Evolutionary conservation across 129 eudicot species (phyloP).

Genomic region (Tagetes erecta): DNA sequence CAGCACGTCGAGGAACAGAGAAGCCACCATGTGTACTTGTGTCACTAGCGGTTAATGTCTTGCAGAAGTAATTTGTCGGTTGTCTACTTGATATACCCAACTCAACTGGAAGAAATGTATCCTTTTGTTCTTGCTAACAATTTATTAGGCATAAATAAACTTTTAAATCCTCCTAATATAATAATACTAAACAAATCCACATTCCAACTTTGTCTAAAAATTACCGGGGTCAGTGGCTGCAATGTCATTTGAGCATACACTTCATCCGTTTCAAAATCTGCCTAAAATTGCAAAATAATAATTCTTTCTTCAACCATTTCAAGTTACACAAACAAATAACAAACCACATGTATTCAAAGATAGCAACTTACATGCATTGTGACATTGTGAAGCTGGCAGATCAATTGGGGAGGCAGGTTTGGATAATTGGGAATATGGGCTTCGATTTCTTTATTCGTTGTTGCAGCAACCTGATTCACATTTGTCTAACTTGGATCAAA

Average conservation of each 20-base stretch:
- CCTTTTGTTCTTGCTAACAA: constrained; percentile 91
- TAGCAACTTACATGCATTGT: constrained; percentile 43
- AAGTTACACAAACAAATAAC: not conserved
- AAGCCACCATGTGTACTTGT: constrained; percentile 99
- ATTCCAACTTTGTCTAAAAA: constrained; percentile 1
- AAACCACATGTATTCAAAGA: not conserved
- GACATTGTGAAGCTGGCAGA: constrained; percentile 51
- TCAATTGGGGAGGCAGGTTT: constrained; percentile 37
- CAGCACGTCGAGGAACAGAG: constrained; percentile 99
- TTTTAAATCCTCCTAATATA: not conserved
- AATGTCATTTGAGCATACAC: constrained; percentile 98
- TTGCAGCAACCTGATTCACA: constrained; percentile 37
- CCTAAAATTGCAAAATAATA: constrained; percentile 53
- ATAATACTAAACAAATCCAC: constrained; percentile 1
- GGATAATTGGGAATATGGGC: constrained; percentile 42
- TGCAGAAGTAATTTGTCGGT: constrained; percentile 94
- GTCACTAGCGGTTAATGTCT: constrained; percentile 95
- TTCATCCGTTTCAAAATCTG: constrained; percentile 98
- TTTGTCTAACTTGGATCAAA: constrained; percentile 24
- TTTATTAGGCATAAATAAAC: constrained; percentile 12
- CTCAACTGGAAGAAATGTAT: constrained; percentile 92
- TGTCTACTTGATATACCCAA: constrained; percentile 87
- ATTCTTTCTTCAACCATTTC: not conserved
- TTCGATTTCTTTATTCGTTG: constrained; percentile 40
- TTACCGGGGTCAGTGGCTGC: constrained; percentile 94